phyloP scores from a whole-genome alignment of 345 rosid species.

The Camelina hispida region DNA sequence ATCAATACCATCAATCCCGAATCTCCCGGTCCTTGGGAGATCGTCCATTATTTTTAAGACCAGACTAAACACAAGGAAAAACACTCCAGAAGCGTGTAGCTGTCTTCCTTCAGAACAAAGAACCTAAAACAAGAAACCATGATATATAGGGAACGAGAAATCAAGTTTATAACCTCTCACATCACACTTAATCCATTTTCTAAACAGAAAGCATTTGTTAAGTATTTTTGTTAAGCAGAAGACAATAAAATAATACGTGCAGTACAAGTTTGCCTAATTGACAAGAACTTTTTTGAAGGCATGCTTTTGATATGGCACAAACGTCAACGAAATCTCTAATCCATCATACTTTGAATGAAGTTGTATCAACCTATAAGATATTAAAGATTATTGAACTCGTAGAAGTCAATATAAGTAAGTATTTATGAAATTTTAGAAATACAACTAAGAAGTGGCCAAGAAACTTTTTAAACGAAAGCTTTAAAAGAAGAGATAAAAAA shows the following conservation, averaged over 20 bases:
- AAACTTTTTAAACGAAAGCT: conserved; percentile 26
- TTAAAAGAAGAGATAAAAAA: conserved; percentile 35
- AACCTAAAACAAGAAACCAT: conserved; percentile 21
- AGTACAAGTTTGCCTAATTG: conserved; percentile 24
- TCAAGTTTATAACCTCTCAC: background rate
- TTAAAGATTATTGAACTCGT: background rate
- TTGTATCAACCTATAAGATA: background rate
- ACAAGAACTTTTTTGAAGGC: background rate
- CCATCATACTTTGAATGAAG: conserved; percentile 12
- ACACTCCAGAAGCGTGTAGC: background rate
- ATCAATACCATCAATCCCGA: background rate
- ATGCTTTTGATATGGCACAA: background rate
- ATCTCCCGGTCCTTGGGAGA: background rate
- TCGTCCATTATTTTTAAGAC: background rate
- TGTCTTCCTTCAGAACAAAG: background rate
- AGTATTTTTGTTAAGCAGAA: background rate
- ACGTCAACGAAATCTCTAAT: conserved; percentile 15
- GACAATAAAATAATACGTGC: background rate
- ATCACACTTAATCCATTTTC: conserved; percentile 19
- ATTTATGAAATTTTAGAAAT: conserved; percentile 7
- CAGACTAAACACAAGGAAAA: conserved; percentile 19
- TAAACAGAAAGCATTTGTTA: conserved; percentile 21
- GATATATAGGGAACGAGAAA: background rate
- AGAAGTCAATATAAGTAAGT: background rate
- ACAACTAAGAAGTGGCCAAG: conserved; percentile 11